phyloP scores from a whole-genome alignment of 768 basidiomycete genomes.

The Goffeauzyma gilvescens region DNA sequence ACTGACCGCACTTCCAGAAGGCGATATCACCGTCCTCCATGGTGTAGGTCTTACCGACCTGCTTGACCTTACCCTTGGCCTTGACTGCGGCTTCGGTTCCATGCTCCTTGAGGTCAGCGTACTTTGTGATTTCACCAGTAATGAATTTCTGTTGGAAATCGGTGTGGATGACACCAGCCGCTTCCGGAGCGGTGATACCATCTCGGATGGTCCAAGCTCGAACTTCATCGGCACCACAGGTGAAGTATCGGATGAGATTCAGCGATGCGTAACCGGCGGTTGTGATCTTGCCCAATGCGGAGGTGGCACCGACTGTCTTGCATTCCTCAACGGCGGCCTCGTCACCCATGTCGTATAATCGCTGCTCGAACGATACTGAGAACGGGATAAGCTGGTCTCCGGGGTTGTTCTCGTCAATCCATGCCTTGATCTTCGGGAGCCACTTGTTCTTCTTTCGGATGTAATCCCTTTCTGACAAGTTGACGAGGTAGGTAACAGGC shows the following conservation, averaged over 20 bases:
- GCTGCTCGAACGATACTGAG: conserved; percentile 86
- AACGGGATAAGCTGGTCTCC: conserved; percentile 93
- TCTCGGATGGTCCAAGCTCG: conserved; percentile 93
- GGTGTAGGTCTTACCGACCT: conserved; percentile 94
- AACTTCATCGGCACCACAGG: conserved; percentile 88
- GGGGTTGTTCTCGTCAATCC: conserved; percentile 93
- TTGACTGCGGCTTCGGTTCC: conserved; percentile 83
- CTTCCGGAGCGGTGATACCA: conserved; percentile 87
- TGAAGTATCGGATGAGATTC: conserved; percentile 87
- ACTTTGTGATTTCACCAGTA: conserved; percentile 71
- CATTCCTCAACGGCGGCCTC: conserved; percentile 51
- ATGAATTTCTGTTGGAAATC: conserved; percentile 82
- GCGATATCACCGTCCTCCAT: no score
- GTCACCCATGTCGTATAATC: conserved; percentile 51
- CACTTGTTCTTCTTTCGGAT: conserved; percentile 98
- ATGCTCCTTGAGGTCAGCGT: conserved; percentile 71
- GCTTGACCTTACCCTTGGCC: conserved; percentile 75
- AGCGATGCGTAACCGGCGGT: conserved; percentile 41
- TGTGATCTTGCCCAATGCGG: conserved; percentile 74
- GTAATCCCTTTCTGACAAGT: conserved; percentile 84
- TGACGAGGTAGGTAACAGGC: conserved; percentile 93
- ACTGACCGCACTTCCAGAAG: background rate
- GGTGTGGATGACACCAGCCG: conserved; percentile 93
- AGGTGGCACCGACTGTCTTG: conserved; percentile 48
- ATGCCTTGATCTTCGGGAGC: conserved; percentile 90